Evolutionary conservation across 352 stramenopile species (phyloP).

Genomic region (Plasmopara viticola): DNA sequence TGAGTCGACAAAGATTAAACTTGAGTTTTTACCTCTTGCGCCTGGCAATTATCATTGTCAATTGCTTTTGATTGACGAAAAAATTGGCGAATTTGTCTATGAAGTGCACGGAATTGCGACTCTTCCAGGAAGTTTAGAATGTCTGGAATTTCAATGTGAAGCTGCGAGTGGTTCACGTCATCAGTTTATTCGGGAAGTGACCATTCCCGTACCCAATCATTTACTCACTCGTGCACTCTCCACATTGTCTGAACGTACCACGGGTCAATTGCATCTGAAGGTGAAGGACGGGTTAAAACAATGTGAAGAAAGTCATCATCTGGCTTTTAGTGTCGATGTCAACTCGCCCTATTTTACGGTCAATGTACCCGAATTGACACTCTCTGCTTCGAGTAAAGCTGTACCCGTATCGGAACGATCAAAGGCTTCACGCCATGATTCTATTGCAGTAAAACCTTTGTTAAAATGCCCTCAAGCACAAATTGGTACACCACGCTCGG

Average conservation of each 20-base stretch:
- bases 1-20: constrained; percentile 51
- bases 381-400: constrained; percentile 10
- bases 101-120: constrained; percentile 81
- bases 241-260: constrained; percentile 59
- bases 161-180: constrained; percentile 16
- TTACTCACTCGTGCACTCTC: constrained; percentile 65
- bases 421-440: constrained; percentile 8
- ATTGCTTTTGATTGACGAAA: constrained; percentile 88
- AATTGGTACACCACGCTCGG: constrained; percentile 39
- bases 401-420: constrained; percentile 13
- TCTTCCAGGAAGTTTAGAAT: constrained; percentile 70
- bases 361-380: constrained; percentile 43
- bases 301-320: constrained; percentile 69
- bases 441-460: constrained; percentile 14
- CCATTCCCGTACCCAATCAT: constrained; percentile 75
- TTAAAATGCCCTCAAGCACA: constrained; percentile 37
- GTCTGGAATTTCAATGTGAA: constrained; percentile 79
- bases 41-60: constrained; percentile 87
- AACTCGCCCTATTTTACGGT: constrained; percentile 86
- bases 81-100: constrained; percentile 92
- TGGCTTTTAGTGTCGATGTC: constrained; percentile 62
- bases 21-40: constrained; percentile 87
- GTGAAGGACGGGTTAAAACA: constrained; percentile 72
- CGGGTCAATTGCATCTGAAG: constrained; percentile 60
- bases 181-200: constrained; percentile 71